Evolutionary conservation across 345 rosid species (phyloP), one percentile per base, ranked within the genome.

Genomic region (Leavenworthia alabamica): DNA sequence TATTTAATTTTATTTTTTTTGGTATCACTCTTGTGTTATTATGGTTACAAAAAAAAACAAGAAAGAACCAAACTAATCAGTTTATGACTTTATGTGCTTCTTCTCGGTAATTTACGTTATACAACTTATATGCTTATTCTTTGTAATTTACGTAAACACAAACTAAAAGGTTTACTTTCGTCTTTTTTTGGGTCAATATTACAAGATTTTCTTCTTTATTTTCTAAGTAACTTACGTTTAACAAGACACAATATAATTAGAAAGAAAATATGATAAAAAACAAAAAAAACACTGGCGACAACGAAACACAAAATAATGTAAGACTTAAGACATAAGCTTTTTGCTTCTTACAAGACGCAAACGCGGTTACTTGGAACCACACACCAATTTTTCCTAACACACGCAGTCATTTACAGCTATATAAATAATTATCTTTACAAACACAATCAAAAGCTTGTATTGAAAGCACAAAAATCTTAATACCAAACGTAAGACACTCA

Each of bases 301-400:
- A 43, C 74, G 24, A 69, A 54, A 43, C 47, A 61, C 28, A 61
- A 53, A 32, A 41, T 43, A 60, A 70, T 53, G 62, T 45, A 61
- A 60, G 67, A 70, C 74, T 70, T 62, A 54, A 41, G 74, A 70
- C 74, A 70, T 54, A 70, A 70, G 68, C 74, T 45, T 47, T 71
- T 71, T 71, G 70, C 70, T 48, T 56, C 70, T 64, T 45, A 49
- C 27, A 63, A 71, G 40, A 71, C 75, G 75, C 70, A 64, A 71
- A 71, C 75, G 75, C 66, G 75, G 64, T 71, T 71, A 15, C 70
- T 64, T 71, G 70, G 60, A 48, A 56, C 15, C 19, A 71, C 9
- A 71, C 75, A 71, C 65, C 59, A 63, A 56, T 24, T 55, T 57
- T 70, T 29, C 16, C 20, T 32, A 54, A 45, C 16, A 70, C 68